These are phyloP conservation scores for Gynostemma pentaphyllum DNA, from an alignment of 306 rosid species.

Conservation along the genomic window DNA sequence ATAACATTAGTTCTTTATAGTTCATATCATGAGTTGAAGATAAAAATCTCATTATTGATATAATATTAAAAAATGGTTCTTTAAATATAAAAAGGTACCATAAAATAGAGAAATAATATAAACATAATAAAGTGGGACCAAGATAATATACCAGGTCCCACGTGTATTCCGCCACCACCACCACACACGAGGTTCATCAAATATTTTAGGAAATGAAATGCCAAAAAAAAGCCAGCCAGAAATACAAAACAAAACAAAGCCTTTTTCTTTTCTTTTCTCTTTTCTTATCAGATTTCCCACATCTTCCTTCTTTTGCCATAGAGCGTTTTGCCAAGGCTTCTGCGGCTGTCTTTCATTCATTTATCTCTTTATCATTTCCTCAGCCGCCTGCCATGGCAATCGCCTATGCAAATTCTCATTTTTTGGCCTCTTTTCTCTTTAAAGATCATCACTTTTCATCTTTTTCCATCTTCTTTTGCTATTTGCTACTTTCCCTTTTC, in stretches of 20 bases:
- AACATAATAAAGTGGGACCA: background rate
- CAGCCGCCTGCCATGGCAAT: slow-evolving; percentile 3
- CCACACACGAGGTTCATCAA: background rate
- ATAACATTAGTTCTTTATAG: no score
- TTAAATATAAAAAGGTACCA: no score
- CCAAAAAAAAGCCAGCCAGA: slow-evolving; percentile 2
- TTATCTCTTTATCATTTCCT: background rate
- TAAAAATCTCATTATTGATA: no score
- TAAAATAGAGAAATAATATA: no score
- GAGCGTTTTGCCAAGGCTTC: background rate
- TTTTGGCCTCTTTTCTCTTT: background rate
- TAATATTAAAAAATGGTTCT: no score
- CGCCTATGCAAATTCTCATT: background rate
- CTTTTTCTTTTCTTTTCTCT: no score
- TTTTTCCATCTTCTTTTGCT: slow-evolving; percentile 4
- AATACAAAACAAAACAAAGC: background rate
- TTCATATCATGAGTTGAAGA: no score
- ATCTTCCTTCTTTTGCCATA: background rate
- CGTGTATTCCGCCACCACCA: background rate
- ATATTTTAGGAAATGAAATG: background rate
- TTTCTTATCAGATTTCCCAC: no score
- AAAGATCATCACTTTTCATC: background rate
- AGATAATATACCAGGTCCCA: background rate
- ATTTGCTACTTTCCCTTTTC: slow-evolving; percentile 17
- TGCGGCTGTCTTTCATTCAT: background rate